phyloP scores from a whole-genome alignment of 768 basidiomycete species.

The Obba rivulosa region DNA sequence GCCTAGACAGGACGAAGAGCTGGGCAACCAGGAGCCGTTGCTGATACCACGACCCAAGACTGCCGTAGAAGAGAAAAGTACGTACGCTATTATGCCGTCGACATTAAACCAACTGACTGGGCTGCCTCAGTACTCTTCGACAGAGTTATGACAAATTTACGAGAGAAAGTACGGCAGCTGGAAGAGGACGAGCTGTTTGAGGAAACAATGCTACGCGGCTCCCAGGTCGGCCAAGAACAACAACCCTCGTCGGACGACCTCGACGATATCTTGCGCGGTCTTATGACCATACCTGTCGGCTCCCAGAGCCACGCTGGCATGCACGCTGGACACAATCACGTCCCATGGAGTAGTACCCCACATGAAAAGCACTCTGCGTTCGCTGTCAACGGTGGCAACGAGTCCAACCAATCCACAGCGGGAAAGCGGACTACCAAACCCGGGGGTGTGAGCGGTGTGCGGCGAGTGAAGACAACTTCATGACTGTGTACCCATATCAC shows the following conservation, averaged over 20 bases:
- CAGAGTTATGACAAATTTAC: slow-evolving; percentile 34
- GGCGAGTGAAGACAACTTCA: no score
- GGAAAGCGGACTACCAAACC: slow-evolving; percentile 2
- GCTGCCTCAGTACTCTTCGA: slow-evolving; percentile 27
- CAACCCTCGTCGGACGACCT: slow-evolving; percentile 32
- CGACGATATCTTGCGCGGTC: slow-evolving; percentile 35
- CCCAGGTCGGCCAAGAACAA: slow-evolving; percentile 30
- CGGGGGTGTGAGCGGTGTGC: background rate
- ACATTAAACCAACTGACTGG: no score
- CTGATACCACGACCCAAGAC: slow-evolving; percentile 30
- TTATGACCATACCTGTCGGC: slow-evolving; percentile 25
- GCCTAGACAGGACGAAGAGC: slow-evolving; percentile 33
- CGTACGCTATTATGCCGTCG: background rate
- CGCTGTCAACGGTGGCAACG: background rate
- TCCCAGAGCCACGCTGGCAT: background rate
- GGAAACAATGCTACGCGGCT: slow-evolving; percentile 30
- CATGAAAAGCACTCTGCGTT: background rate
- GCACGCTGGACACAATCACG: background rate
- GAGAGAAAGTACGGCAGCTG: slow-evolving; percentile 31
- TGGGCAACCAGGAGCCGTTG: slow-evolving; percentile 24
- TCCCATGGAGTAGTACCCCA: background rate
- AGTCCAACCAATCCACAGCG: background rate
- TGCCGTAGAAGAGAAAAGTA: slow-evolving; percentile 36
- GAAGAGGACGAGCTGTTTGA: slow-evolving; percentile 42
- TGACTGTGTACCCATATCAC: no score